Evolutionary conservation across 2,329 filamentous ascomycete genomes (phyloP), one percentile per base, ranked within the genome.

Genomic region (Coleophoma cylindrospora): DNA sequence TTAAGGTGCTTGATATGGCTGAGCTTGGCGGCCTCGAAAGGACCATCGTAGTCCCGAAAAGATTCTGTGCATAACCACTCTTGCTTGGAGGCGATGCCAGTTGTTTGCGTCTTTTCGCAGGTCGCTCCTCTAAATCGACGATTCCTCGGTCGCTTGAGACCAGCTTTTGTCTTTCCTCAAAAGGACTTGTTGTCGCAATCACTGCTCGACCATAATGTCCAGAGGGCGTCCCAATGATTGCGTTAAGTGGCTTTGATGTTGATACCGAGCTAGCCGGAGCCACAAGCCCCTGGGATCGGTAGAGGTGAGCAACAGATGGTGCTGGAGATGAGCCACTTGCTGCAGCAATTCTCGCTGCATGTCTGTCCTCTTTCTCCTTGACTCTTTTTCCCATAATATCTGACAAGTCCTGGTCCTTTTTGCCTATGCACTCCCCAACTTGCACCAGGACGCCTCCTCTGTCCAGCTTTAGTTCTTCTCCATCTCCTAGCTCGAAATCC

Each of bases 381-480:
- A 72, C 71, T 50, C 81, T 80, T 67, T 86, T 91, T 54, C 88
- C 84, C 43, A 94, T 70, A 27, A 96, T 68, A 27, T 84, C 83
- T 0, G 86, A 83, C 22, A 96, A 66, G 61, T 96, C 90, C 46
- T 92, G 91, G 57, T 92, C 79, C 2, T 79, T 83, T 34, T 75
- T 79, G 8, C 85, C 88, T n/a, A 87, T 73, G 37, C 77, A 80
- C 50, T 96, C 90, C 21, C 80, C 80, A 2, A 96, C 89, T 67
- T 96, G 84, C 11, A 96, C 86, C 51, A 95, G 76, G 27, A 88
- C 79, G 1, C 82, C 82, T 44, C 84, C 86, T 45, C 84, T 80
- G 58, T 96, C 90, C 47, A 96, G 73, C 50, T 83, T 77, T 47
- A 96, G 66, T 67, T 96, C 90, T 54, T 95, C 89, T 6, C 91